Evolutionary conservation across 1,284 basidiomycete species (phyloP).

Genomic region (Termitomyces sp.): DNA sequence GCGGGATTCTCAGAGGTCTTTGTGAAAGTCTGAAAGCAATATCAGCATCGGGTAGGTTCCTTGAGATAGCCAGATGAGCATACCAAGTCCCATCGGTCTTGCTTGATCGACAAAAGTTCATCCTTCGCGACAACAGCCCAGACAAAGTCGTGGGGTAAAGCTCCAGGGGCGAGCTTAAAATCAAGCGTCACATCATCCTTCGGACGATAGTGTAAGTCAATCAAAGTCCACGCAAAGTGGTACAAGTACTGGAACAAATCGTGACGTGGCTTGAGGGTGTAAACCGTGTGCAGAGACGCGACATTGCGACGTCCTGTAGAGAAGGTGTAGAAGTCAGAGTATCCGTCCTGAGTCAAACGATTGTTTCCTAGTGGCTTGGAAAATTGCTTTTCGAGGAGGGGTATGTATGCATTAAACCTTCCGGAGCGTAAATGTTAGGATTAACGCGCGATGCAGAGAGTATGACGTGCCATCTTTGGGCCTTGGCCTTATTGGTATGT

Average conservation of each 20-base stretch:
- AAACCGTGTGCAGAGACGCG: slow-evolving; percentile 71
- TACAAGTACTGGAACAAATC: slow-evolving; percentile 67
- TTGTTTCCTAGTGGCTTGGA: slow-evolving; percentile 50
- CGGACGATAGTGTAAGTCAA: slow-evolving; percentile 72
- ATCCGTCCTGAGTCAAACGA: slow-evolving; percentile 61
- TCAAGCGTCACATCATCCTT: slow-evolving; percentile 70
- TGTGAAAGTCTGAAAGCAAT: slow-evolving; percentile 60
- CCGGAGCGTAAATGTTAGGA: slow-evolving; percentile 9
- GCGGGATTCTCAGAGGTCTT: slow-evolving; percentile 65
- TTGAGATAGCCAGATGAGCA: slow-evolving; percentile 25
- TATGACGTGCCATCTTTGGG: slow-evolving; percentile 49
- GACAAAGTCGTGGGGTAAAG: slow-evolving; percentile 63
- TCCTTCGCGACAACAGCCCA: slow-evolving; percentile 82
- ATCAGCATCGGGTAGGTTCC: slow-evolving; percentile 2
- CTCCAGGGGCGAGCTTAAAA: slow-evolving; percentile 62
- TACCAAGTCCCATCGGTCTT: slow-evolving; percentile 82
- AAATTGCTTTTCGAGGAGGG: slow-evolving; percentile 62
- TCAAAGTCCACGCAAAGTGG: slow-evolving; percentile 55
- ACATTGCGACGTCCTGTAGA: slow-evolving; percentile 80
- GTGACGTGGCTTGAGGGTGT: slow-evolving; percentile 77
- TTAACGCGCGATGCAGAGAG: slow-evolving; percentile 8
- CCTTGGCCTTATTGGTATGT: slow-evolving; percentile 48
- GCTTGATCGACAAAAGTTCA: slow-evolving; percentile 63
- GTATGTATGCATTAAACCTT: slow-evolving; percentile 55
- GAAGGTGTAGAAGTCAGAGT: slow-evolving; percentile 77